Base-by-base conservation (phyloP, 148 eudicot species). In the Amaranthus palmeri region DNA sequence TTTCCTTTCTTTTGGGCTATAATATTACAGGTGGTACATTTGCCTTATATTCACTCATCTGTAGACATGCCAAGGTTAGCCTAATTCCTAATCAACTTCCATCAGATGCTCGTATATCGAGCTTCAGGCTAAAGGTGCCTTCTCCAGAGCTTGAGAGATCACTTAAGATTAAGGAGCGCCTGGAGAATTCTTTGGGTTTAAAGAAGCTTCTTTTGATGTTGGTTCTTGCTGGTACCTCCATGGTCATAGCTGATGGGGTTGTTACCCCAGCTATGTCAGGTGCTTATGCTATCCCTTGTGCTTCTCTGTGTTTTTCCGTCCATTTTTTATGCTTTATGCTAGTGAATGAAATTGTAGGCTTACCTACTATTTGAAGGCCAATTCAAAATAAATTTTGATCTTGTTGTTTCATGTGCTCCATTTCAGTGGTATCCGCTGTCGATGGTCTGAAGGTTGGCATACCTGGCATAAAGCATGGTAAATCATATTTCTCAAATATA, bases 201-300 rank as follows among this genome's bases (percentile, higher is more conserved):
- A 95, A 90, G 84, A 95, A 86, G 90, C 80, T 95, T 81, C 83
- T 95, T 71, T 76, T 95, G 69, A 81, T 91, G 78, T 72, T 90
- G 72, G 99, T 95, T 67, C 90, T 95, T 77, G 97, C 89, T 81
- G 99, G 96, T 82, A 92, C 99, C 68, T 85, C 99, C 66, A 95
- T 95, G 99, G 97, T 95, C 77, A 89, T 95, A 72, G 99, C 96
- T 66, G 97, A 85, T 69, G 97, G 97, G 61, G 90, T 95, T 75
- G 96, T 95, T 66, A 95, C 99, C 40, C 99, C 99, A 45, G 99
- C 97, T 60, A 91, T 95, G 86, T 91, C 99, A 91, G 99, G 99
- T 95, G 59, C 47, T 48, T 66, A 51, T 63, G 61, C 56, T 42
- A 17, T 9, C 57, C 55, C 5, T 71, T 68, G 13, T 54, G 40